Conservation (phyloP, 345 rosid genomes). For the Hevea brasiliensis region DNA sequence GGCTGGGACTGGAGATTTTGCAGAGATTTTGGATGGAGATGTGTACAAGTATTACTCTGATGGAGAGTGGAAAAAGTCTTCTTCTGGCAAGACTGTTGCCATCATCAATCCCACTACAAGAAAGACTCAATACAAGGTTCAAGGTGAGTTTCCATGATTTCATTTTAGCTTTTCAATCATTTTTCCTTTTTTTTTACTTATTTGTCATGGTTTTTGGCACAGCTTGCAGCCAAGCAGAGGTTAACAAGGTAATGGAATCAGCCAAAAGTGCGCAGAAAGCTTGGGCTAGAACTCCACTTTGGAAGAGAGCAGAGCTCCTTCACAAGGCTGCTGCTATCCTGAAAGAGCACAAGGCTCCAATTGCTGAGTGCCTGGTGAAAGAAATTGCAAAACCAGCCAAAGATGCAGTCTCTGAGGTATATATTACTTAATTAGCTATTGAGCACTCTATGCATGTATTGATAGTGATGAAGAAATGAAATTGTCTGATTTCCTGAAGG, state of each 20-base stretch:
- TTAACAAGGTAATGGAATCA: conserved; percentile 78
- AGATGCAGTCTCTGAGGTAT: conserved; percentile 86
- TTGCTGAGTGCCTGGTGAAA: conserved; percentile 87
- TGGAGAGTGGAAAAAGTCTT: conserved; percentile 82
- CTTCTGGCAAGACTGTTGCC: conserved; percentile 75
- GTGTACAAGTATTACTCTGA: conserved; percentile 77
- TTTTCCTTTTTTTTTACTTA: too few relatives aligned
- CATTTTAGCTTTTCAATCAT: too few relatives aligned
- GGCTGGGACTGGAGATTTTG: conserved; percentile 83
- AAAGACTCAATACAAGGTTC: conserved; percentile 89
- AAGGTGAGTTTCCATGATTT: conserved; percentile 47
- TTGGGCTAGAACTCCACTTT: conserved; percentile 96
- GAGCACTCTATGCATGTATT: neutral
- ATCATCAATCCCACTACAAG: conserved; percentile 84
- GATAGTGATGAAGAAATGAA: neutral
- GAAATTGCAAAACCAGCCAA: conserved; percentile 99
- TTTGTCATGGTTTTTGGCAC: neutral
- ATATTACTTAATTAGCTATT: neutral
- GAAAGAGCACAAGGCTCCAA: conserved; percentile 76
- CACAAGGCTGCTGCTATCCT: conserved; percentile 93
- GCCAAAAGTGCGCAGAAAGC: conserved; percentile 85
- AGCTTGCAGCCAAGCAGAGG: conserved; percentile 98
- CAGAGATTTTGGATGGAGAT: conserved; percentile 80
- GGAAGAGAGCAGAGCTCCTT: conserved; percentile 98
- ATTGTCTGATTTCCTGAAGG: conserved; percentile 33